Base-by-base conservation (phyloP, 768 basidiomycete genomes). In the Daedaleopsis sinensis region DNA sequence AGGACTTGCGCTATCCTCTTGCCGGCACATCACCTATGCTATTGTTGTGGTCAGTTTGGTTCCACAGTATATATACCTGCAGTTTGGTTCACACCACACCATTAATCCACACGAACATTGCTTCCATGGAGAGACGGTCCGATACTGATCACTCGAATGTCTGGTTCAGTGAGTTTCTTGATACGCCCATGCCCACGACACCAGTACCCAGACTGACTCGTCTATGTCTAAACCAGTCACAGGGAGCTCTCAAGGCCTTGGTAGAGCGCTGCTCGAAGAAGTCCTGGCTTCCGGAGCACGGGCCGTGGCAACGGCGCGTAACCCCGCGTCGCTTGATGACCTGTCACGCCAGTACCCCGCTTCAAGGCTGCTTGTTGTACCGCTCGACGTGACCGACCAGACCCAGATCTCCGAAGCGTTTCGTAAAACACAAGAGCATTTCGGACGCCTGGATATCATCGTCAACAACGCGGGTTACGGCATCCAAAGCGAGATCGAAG, bases 401-500 rank as follows among this genome's bases (percentile, higher is more conserved):
- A 36, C 38, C 6, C 55, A 68, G 44, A 62, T 69, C 42, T 32
- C 23, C 3, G 44, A 55, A 1, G 67, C 67, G 3, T 63, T 68
- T 42, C 27, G 36, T 43, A 19, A n/a, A 5, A 49, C 55, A 3
- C 59, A 57, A 35, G 37, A 55, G 24, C 43, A 51, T 18, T 74
- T 75, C 60, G 73, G 73, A 13, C 66, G 68, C 19, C 50, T 76
- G 10, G 73, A 76, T 37, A 59, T 74, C 19, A 65, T 75, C 13
- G 65, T 70, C 9, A 74, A 77, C 71, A 57, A 71, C 70, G 57
- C 53, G 44, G 72, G 38, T 6, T 64, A 67, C 46, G 52, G 47
- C 18, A n/a, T 68, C 6, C 27, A 74, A 6, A 71, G 71, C 23
- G 79, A 79, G 65, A 68, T 76, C 13, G 79, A 81, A 59, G 72